These are phyloP conservation scores for Aspergillus candidus DNA, from an alignment of 2,329 filamentous ascomycete species.

Conservation along the genomic window DNA sequence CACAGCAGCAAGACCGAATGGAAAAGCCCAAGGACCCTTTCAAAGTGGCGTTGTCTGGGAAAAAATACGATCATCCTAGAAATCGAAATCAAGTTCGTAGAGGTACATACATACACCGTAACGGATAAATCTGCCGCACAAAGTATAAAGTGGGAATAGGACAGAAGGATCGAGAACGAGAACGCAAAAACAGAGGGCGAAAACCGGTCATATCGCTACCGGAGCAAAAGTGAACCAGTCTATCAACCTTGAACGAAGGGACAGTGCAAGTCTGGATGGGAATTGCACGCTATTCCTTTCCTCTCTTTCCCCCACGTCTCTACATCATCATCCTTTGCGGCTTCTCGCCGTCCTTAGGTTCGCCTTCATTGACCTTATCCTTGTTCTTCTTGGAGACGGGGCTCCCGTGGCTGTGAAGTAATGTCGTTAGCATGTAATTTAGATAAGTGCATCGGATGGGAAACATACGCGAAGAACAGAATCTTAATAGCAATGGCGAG, in stretches of 20 bases:
- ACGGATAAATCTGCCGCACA: slow-evolving; percentile 8
- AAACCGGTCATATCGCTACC: slow-evolving; percentile 8
- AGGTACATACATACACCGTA: slow-evolving; percentile 13
- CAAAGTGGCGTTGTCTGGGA: too few species aligned
- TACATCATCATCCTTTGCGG: slow-evolving; percentile 21
- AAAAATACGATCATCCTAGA: too few species aligned
- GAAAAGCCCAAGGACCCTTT: too few species aligned
- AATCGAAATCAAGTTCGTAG: not conserved
- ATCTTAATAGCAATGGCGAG: slow-evolving; percentile 92
- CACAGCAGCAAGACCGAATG: too few species aligned
- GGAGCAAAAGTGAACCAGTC: slow-evolving; percentile 11
- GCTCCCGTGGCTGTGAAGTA: slow-evolving; percentile 53
- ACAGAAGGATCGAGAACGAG: not conserved
- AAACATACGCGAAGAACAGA: slow-evolving; percentile 74
- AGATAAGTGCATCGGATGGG: not conserved
- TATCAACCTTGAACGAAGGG: slow-evolving; percentile 2
- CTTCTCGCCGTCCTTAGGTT: slow-evolving; percentile 20
- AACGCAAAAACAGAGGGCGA: not conserved
- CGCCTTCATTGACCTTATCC: slow-evolving; percentile 26
- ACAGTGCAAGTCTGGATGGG: not conserved
- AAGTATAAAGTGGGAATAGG: not conserved
- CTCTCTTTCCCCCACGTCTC: not conserved
- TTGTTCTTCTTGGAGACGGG: slow-evolving; percentile 46
- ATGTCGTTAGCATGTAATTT: slow-evolving; percentile 8
- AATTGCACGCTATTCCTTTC: too few species aligned